Base-by-base conservation (phyloP, 2,329 filamentous ascomycete species). In the Diaporthe aspalathi region DNA sequence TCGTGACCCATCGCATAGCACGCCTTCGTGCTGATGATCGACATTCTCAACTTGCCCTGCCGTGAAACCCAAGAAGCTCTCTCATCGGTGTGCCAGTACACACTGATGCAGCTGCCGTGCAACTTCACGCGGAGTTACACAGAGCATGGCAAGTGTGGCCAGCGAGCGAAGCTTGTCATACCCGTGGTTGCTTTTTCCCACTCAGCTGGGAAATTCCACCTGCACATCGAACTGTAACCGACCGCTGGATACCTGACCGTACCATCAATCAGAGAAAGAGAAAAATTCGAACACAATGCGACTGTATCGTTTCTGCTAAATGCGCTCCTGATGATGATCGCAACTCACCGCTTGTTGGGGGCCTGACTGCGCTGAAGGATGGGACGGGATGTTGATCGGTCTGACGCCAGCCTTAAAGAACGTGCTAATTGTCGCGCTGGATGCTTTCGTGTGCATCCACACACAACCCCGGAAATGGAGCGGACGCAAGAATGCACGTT, bases 321-420 rank as follows among this genome's bases (percentile, higher is more conserved):
- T 20, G n/a, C 60, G 43, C 43, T 12, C n/a, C 49, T 17, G 29
- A 35, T 40, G 45, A 40, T 35, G 32, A 24, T 32, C 29, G 67
- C 49, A 72, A 63, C 70, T 72, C 65, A 72, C 70, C 70, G 70
- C 70, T 47, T 54, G 29, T 72, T 72, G 65, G 43, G 47, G n/a
- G 63, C 40, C 22, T 60, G 52, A 43, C 20, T 52, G 35, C 47
- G 47, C 29, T 38, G 53, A 17, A 52, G 60, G 45, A 52, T 24
- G 12, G 47, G 22, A 12, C 29, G 32, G 52, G 32, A 57, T 35
- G 45, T n/a, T 47, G 20, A 29, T 60, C 53, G 52, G 67, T 56
- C 65, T 67, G 50, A 67, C 50, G 38, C 38, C 35, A 56, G 27
- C n/a, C 50, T 40, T 27, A 38, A 57, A 32, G 43, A 60, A 20